These are phyloP conservation scores for Neofusicoccum parvum DNA, from an alignment of 2,329 filamentous ascomycete species.

Conservation along the genomic window DNA sequence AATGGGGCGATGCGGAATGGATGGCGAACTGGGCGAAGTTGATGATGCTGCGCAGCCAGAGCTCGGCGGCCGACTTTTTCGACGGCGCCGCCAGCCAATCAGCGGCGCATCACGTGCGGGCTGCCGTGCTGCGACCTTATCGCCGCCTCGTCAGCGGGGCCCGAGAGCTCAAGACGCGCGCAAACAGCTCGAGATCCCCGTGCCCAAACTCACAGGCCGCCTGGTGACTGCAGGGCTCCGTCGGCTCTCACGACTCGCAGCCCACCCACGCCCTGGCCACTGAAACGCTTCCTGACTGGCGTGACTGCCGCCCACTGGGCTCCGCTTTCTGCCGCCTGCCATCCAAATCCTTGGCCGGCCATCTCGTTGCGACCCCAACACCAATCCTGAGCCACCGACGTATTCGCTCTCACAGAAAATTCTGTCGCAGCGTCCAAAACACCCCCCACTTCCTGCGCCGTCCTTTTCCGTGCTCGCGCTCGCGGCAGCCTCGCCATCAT, in stretches of 20 bases:
- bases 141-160: conserved; percentile 7
- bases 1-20: conserved; percentile 12
- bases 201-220: conserved; percentile 17
- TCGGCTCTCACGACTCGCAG: conserved; percentile 10
- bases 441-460: not conserved
- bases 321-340: conserved; percentile 15
- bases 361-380: conserved; percentile 8
- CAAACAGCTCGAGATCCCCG: not conserved
- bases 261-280: conserved; percentile 4
- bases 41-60: conserved; percentile 20
- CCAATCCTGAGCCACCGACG: not conserved
- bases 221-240: conserved; percentile 8
- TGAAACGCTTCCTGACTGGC: conserved; percentile 8
- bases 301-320: conserved; percentile 14
- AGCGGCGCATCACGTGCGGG: not conserved
- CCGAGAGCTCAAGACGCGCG: not conserved
- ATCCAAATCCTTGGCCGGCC: not conserved
- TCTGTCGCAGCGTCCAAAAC: not conserved
- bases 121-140: not conserved
- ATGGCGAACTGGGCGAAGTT: conserved; percentile 15
- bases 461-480: not conserved
- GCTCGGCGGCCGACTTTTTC: conserved; percentile 20
- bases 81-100: conserved; percentile 9
- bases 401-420: conserved; percentile 2
- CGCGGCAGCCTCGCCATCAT: conserved; percentile 40